Percentiles rank a stretch among this genome's conserved stretches.
Evolutionary conservation across 257 asterid species (phyloP).

Genomic region (Vinca minor): DNA sequence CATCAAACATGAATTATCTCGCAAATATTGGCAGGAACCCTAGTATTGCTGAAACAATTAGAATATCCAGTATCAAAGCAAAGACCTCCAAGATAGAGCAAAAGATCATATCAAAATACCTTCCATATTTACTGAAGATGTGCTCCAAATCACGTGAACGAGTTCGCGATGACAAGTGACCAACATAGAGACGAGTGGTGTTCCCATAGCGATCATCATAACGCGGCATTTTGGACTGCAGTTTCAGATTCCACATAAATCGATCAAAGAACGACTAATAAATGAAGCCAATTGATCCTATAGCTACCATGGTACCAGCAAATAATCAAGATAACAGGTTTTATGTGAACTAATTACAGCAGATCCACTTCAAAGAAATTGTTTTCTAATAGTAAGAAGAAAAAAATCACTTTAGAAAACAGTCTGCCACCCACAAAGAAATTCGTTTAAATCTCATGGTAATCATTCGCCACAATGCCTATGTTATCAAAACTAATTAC

Average conservation of each 20-base stretch:
- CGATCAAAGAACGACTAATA: neutral
- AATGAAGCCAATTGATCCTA: neutral
- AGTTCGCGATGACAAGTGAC: conserved; percentile 90
- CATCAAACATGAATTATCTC: neutral
- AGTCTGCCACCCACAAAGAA: neutral
- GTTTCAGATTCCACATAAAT: conserved; percentile 2
- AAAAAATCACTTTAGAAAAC: neutral
- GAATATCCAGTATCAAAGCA: neutral
- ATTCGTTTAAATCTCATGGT: too few relatives aligned
- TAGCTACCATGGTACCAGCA: neutral
- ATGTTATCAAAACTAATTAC: too few relatives aligned
- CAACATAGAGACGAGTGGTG: conserved; percentile 89
- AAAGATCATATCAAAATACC: conserved; percentile 32
- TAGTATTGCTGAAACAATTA: neutral
- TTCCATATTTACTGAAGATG: conserved; percentile 80
- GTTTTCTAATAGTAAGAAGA: neutral
- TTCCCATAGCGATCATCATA: conserved; percentile 69
- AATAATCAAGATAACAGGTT: neutral
- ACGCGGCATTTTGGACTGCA: conserved; percentile 74
- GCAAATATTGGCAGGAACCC: neutral
- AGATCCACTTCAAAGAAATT: neutral
- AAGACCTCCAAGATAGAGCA: neutral
- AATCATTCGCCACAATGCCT: too few relatives aligned
- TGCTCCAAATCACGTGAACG: conserved; percentile 90
- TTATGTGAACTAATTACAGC: neutral